Conservation (phyloP, 140 eudicot genomes). For the Bidens hawaiensis region DNA sequence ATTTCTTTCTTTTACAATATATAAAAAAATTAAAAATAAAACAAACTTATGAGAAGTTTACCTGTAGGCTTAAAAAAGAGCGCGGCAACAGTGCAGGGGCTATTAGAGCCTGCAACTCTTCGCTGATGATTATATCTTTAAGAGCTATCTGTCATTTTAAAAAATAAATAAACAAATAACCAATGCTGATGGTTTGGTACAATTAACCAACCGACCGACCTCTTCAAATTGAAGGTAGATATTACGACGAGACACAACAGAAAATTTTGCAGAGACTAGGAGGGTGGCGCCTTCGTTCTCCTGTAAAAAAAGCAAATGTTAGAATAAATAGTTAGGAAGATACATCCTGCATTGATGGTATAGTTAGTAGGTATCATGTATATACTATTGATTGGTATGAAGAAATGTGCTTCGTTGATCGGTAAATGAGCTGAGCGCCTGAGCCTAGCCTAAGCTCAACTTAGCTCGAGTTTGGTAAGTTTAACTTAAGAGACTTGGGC, state of each 20-base stretch:
- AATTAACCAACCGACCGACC: slow-evolving; percentile 30
- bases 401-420: neutral
- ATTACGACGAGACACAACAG: slow-evolving; percentile 62
- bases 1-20: neutral
- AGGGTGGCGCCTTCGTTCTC: slow-evolving; percentile 95
- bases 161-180: neutral
- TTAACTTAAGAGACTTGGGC: too few relatives aligned
- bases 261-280: slow-evolving; percentile 87
- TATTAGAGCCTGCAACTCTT: slow-evolving; percentile 76
- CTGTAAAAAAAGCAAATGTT: slow-evolving; percentile 32
- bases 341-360: too few relatives aligned
- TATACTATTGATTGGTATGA: neutral
- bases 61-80: slow-evolving; percentile 70
- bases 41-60: slow-evolving; percentile 16
- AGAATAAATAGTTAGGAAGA: too few relatives aligned
- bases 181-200: neutral
- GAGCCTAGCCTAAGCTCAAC: too few relatives aligned
- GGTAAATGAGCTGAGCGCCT: too few relatives aligned
- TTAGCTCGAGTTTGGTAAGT: too few relatives aligned
- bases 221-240: slow-evolving; percentile 84
- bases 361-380: neutral
- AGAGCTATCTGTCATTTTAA: slow-evolving; percentile 56
- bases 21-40: neutral
- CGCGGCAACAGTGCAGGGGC: slow-evolving; percentile 92
- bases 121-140: slow-evolving; percentile 75